A percentile compares a stretch with the other conserved stretches of the same genome.
Conservation (phyloP, 768 basidiomycete genomes). For the Daedaleopsis sinensis region DNA sequence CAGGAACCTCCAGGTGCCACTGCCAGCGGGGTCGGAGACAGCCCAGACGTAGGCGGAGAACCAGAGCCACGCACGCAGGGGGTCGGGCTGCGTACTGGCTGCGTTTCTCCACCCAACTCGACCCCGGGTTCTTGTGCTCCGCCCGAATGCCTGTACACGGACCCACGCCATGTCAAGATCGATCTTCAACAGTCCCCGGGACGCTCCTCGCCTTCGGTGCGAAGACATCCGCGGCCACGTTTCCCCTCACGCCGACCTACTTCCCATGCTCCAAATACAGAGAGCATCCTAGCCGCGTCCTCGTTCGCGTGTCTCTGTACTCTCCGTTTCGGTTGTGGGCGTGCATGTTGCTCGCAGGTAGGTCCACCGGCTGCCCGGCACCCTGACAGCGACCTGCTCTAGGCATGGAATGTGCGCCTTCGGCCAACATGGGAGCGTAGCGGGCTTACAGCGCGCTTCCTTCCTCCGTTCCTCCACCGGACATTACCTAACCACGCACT, state of each 20-base stretch:
- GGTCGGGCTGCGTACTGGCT: not conserved
- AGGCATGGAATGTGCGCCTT: not conserved
- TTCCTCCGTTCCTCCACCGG: slow-evolving; percentile 16
- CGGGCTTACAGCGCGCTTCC: slow-evolving; percentile 1
- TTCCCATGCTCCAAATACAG: slow-evolving; percentile 8
- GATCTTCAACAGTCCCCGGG: slow-evolving; percentile 16
- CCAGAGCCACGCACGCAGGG: not conserved
- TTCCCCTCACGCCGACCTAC: slow-evolving; percentile 9
- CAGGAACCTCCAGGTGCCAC: not conserved
- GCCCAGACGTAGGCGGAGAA: not conserved
- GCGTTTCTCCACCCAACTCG: not conserved
- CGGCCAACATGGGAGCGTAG: not conserved
- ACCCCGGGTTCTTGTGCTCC: slow-evolving; percentile 8
- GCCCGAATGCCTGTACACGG: not conserved
- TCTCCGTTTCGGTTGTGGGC: not conserved
- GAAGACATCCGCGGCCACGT: slow-evolving; percentile 7
- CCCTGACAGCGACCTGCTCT: not conserved
- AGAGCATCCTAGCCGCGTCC: too few species aligned
- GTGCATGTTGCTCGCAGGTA: not conserved
- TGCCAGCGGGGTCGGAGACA: slow-evolving; percentile 1
- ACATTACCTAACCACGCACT: slow-evolving; percentile 18
- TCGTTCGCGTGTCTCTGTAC: too few species aligned
- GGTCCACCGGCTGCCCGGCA: not conserved
- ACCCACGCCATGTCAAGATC: slow-evolving; percentile 13
- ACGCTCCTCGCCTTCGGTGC: slow-evolving; percentile 11